These are phyloP conservation scores for Aspergillus spinulosporus DNA, from an alignment of 2,329 filamentous ascomycete genomes.

Conservation along the genomic window DNA sequence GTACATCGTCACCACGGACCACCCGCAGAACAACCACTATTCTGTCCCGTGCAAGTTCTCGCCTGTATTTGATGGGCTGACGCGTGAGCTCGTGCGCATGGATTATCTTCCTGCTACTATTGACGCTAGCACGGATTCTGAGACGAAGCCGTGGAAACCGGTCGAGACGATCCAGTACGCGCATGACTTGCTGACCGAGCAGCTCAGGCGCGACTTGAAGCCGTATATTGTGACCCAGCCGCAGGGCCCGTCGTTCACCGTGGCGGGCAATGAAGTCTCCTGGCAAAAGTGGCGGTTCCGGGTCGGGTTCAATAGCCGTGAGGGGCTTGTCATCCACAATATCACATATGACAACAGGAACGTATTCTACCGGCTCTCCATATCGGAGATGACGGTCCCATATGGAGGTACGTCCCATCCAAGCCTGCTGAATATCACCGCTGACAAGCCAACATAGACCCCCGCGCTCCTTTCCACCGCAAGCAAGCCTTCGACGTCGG, in stretches of 20 bases:
- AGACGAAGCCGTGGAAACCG: constrained; percentile 59
- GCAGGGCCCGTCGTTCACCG: constrained; percentile 63
- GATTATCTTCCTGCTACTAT: constrained; percentile 67
- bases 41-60: constrained; percentile 40
- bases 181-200: constrained; percentile 67
- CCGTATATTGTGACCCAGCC: constrained; percentile 66
- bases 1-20: constrained; percentile 39
- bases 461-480: constrained; percentile 67
- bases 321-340: constrained; percentile 69
- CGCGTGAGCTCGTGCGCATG: constrained; percentile 66
- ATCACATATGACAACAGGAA: constrained; percentile 63
- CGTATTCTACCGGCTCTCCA: constrained; percentile 66
- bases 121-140: constrained; percentile 58
- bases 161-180: constrained; percentile 54
- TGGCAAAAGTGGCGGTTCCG: constrained; percentile 69
- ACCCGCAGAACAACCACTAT: constrained; percentile 42
- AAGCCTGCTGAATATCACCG: neutral
- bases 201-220: constrained; percentile 64
- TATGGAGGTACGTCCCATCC: constrained; percentile 37
- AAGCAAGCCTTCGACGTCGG: constrained; percentile 72
- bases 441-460: constrained; percentile 46
- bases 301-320: constrained; percentile 62
- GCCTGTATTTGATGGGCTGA: constrained; percentile 57
- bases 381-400: constrained; percentile 66
- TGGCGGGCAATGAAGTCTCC: constrained; percentile 57